phyloP scores from a whole-genome alignment of 192 early-diverging fungal species.

The Dissophora ornata region DNA sequence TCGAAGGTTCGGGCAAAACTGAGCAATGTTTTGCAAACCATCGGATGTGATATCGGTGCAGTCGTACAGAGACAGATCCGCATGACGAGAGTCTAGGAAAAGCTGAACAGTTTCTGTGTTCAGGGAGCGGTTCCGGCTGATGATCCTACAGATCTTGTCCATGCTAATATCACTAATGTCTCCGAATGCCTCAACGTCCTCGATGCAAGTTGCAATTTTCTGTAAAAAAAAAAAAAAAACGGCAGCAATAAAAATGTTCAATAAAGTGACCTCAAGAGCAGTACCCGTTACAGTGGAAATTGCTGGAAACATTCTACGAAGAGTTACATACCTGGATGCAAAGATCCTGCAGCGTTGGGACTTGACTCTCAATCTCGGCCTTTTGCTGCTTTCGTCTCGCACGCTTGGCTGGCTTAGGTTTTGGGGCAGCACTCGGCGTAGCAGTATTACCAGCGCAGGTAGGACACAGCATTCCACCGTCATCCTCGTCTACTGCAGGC shows the following conservation, averaged over 20 bases:
- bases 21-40: constrained; percentile 68
- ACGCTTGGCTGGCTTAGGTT: constrained; percentile 6
- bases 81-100: constrained; percentile 73
- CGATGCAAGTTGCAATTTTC: constrained; percentile 79
- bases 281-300: not conserved
- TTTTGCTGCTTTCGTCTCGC: constrained; percentile 39
- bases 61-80: constrained; percentile 77
- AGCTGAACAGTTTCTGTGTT: constrained; percentile 71
- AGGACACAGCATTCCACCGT: constrained; percentile 39
- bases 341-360: constrained; percentile 71
- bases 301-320: no score
- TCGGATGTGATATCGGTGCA: constrained; percentile 73
- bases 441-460: constrained; percentile 19
- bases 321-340: constrained; percentile 66
- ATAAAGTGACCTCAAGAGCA: not conserved
- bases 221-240: not conserved
- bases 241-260: not conserved
- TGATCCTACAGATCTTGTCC: constrained; percentile 80
- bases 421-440: constrained; percentile 3
- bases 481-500: constrained; percentile 35
- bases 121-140: constrained; percentile 79
- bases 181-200: constrained; percentile 88
- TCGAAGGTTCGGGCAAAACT: constrained; percentile 71
- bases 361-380: constrained; percentile 62
- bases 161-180: constrained; percentile 77